Percentiles rank a stretch among this genome's conserved stretches.
These are phyloP conservation scores for Platismatia glauca DNA, from an alignment of 495 filamentous ascomycete genomes.

Conservation along the genomic window DNA sequence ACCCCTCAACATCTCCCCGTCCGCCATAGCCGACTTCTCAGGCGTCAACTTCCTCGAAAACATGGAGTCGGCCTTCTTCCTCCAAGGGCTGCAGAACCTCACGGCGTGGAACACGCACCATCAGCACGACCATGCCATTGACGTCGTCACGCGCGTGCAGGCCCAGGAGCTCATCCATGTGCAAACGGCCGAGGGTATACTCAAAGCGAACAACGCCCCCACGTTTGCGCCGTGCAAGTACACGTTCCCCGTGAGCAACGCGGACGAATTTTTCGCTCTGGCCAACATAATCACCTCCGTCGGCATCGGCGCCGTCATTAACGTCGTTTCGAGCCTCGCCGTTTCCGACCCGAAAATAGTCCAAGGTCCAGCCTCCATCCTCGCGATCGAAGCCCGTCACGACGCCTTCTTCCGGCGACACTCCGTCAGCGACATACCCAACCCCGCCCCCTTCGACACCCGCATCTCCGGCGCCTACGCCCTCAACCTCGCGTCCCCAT, in stretches of 20 bases:
- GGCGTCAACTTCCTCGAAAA: constrained; percentile 57
- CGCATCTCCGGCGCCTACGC: constrained; percentile 52
- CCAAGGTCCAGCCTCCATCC: constrained; percentile 39
- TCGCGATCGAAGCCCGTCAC: constrained; percentile 61
- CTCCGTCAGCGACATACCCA: constrained; percentile 42
- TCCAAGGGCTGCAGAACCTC: constrained; percentile 51
- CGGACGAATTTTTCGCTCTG: constrained; percentile 47
- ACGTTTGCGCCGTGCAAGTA: constrained; percentile 47
- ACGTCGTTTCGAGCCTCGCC: constrained; percentile 46
- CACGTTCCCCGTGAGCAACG: constrained; percentile 29
- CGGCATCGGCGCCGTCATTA: constrained; percentile 56
- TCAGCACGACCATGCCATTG: constrained; percentile 34
- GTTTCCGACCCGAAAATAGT: constrained; percentile 41
- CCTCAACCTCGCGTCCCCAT: constrained; percentile 37
- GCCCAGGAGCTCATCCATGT: constrained; percentile 62
- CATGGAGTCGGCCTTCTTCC: constrained; percentile 58
- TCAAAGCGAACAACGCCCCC: constrained; percentile 38
- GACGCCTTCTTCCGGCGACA: constrained; percentile 52
- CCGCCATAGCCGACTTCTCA: constrained; percentile 45
- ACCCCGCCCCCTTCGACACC: constrained; percentile 50
- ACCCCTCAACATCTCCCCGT: constrained; percentile 38
- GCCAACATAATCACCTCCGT: constrained; percentile 53
- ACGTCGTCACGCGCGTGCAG: constrained; percentile 33
- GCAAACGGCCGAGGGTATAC: constrained; percentile 46
- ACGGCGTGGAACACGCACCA: constrained; percentile 31